A percentile compares a stretch with the other conserved stretches of the same genome.
phyloP scores from a whole-genome alignment of 139 green algal genomes.

The Chlamydomonas schloesseri region DNA sequence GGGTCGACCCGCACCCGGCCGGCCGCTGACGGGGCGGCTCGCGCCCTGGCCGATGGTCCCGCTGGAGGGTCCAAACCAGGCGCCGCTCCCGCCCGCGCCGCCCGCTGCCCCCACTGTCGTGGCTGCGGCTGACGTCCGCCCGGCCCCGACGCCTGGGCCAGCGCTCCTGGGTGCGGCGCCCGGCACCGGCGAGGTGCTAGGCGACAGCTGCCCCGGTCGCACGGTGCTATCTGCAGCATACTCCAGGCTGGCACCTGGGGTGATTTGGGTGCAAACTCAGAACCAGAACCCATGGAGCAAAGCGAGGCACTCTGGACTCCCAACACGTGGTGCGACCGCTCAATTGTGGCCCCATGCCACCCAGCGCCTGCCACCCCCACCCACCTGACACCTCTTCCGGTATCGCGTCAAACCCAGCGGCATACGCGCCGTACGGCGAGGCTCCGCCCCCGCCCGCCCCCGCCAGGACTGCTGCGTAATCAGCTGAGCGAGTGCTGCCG shows the following conservation, averaged over 20 bases:
- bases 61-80: slow-evolving; percentile 39
- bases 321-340: background rate
- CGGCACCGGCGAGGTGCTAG: background rate
- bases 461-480: background rate
- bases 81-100: background rate
- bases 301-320: no score
- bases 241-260: slow-evolving; percentile 27
- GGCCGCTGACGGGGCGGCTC: background rate
- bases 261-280: no score
- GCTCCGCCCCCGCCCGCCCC: background rate
- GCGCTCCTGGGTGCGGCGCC: background rate
- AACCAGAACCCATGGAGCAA: no score
- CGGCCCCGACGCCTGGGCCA: background rate
- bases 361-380: background rate
- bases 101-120: background rate
- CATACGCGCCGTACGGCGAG: background rate
- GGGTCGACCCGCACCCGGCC: background rate
- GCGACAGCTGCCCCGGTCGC: background rate
- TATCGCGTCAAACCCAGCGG: background rate
- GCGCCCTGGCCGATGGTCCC: background rate
- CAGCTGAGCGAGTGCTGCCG: background rate
- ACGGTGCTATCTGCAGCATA: slow-evolving; percentile 25
- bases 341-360: background rate
- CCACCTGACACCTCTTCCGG: slow-evolving; percentile 32
- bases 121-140: background rate